Conservation (phyloP, 225 moss, liverwort and hornwort genomes). For the Bryum argenteum region DNA sequence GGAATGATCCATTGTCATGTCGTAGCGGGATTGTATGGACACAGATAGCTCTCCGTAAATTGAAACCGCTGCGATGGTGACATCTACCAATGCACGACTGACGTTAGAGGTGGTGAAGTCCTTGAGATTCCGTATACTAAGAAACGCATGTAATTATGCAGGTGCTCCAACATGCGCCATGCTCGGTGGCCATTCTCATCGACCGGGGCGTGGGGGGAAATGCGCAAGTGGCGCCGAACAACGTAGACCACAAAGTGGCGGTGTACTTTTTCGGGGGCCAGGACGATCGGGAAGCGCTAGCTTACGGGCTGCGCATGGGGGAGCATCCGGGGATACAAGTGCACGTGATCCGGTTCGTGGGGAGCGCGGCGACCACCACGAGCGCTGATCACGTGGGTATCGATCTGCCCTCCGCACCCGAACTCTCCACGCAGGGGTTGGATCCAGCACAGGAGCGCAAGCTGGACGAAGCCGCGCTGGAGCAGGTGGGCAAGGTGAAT, state of each 20-base stretch:
- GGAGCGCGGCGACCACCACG: not conserved
- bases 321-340: slow-evolving; percentile 76
- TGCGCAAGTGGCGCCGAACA: slow-evolving; percentile 55
- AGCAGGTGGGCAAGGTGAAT: not conserved
- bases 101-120: no score
- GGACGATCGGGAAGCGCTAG: slow-evolving; percentile 79
- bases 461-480: slow-evolving; percentile 44
- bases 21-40: no score
- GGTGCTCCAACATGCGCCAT: slow-evolving; percentile 69
- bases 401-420: not conserved
- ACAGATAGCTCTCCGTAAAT: no score
- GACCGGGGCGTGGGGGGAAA: slow-evolving; percentile 74
- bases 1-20: no score
- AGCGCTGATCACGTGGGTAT: slow-evolving; percentile 19
- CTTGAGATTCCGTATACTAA: no score
- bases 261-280: slow-evolving; percentile 81
- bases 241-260: slow-evolving; percentile 62
- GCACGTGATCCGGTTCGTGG: slow-evolving; percentile 46
- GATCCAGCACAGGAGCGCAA: slow-evolving; percentile 39
- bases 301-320: slow-evolving; percentile 67
- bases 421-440: slow-evolving; percentile 17
- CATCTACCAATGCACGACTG: no score
- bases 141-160: not conserved
- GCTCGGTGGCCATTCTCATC: slow-evolving; percentile 77
- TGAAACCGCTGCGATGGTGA: no score